Evolutionary conservation across 176 grass and related monocot genomes (phyloP).

Genomic region (Metroxylon sagu): DNA sequence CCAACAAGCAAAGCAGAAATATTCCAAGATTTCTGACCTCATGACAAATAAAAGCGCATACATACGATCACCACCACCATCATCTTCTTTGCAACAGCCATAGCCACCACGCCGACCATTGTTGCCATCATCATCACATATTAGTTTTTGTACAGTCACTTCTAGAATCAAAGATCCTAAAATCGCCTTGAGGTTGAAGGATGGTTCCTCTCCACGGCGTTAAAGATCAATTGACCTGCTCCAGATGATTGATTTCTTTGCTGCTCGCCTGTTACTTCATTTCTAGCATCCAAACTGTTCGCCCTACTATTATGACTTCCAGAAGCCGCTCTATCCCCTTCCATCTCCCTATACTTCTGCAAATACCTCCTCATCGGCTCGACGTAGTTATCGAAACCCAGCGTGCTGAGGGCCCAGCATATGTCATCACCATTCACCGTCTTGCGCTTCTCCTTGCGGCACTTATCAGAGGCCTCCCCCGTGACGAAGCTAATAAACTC

Average conservation of each 20-base stretch:
- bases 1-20: too few species aligned
- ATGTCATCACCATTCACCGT: conserved; percentile 14
- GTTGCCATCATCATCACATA: background rate
- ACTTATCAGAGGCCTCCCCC: conserved; percentile 2
- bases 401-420: conserved; percentile 10
- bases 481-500: too few species aligned
- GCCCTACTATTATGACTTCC: too few species aligned
- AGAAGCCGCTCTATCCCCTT: background rate
- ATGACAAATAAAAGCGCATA: background rate
- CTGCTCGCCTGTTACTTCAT: too few species aligned
- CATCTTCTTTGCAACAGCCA: background rate
- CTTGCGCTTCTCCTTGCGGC: conserved; percentile 15
- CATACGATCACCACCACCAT: background rate
- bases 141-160: background rate
- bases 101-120: background rate
- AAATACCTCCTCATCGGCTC: conserved; percentile 9
- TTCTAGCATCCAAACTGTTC: too few species aligned
- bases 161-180: background rate
- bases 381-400: conserved; percentile 7
- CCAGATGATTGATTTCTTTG: background rate
- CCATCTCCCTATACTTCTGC: conserved; percentile 9
- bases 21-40: too few species aligned
- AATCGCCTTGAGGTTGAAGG: conserved; percentile 1
- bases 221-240: conserved; percentile 1
- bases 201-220: conserved; percentile 1